Percentiles rank a stretch among this genome's conserved stretches.
Conservation (phyloP, 139 green algal genomes). For the Chlamydomonas schloesseri region DNA sequence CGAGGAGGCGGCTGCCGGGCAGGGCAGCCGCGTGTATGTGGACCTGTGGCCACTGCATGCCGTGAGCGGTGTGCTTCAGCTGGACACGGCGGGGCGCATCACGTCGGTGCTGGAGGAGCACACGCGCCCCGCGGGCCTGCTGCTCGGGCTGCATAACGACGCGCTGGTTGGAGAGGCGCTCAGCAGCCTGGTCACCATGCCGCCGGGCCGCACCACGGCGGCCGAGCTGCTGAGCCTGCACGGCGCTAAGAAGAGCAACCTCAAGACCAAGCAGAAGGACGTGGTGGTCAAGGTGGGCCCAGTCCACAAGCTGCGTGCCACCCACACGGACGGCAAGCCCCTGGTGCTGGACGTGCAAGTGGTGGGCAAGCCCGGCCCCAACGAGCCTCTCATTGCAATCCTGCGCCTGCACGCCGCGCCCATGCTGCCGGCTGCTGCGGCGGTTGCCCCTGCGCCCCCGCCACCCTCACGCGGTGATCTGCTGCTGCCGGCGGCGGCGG, state of each 20-base stretch:
- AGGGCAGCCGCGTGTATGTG: not conserved
- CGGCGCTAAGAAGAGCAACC: slow-evolving; percentile 36
- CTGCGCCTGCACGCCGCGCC: not conserved
- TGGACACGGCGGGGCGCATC: not conserved
- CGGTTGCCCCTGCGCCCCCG: no score
- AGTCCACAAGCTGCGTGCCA: not conserved
- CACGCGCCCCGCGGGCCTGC: slow-evolving; percentile 28
- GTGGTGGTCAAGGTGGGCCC: slow-evolving; percentile 25
- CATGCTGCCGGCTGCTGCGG: not conserved
- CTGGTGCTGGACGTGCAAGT: slow-evolving; percentile 21
- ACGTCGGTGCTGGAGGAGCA: slow-evolving; percentile 27
- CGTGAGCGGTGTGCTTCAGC: slow-evolving; percentile 2
- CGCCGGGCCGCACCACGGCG: not conserved
- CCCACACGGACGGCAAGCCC: not conserved
- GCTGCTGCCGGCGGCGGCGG: no score
- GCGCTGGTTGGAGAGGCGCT: slow-evolving; percentile 7
- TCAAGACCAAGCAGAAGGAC: slow-evolving; percentile 16
- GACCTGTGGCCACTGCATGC: not conserved
- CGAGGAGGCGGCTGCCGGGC: not conserved
- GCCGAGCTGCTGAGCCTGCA: not conserved
- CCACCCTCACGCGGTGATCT: not conserved
- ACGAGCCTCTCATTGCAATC: not conserved
- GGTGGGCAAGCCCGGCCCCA: slow-evolving; percentile 19
- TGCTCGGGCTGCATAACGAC: slow-evolving; percentile 14
- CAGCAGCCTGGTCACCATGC: not conserved